Percentiles rank a stretch among this genome's conserved stretches.
These are phyloP conservation scores for Xylariomycetidae sp. DNA, from an alignment of 2,329 filamentous ascomycete genomes.

Conservation along the genomic window DNA sequence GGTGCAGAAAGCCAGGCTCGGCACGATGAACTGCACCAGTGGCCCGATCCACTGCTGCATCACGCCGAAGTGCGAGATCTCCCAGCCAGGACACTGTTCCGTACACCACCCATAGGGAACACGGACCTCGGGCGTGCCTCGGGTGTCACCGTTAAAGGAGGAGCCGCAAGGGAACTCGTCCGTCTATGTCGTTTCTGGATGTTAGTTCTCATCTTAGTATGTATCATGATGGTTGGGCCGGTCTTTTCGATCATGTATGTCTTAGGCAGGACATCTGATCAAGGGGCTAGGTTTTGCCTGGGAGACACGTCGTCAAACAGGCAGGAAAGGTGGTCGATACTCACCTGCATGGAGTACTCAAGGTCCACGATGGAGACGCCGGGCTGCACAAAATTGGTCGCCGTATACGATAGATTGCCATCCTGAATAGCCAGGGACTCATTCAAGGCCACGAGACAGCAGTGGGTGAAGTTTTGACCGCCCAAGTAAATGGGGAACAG, in stretches of 20 bases:
- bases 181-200: no score
- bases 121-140: slow-evolving; percentile 17
- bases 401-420: slow-evolving; percentile 19
- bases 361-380: slow-evolving; percentile 14
- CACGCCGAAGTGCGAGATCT: slow-evolving; percentile 20
- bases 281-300: no score
- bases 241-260: no score
- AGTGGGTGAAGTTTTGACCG: slow-evolving; percentile 26
- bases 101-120: slow-evolving; percentile 27
- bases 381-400: slow-evolving; percentile 18
- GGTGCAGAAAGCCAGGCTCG: slow-evolving; percentile 30
- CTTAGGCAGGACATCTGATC: no score
- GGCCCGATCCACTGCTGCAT: slow-evolving; percentile 30
- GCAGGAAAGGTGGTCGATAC: slow-evolving; percentile 1
- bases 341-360: slow-evolving; percentile 7
- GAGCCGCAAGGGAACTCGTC: slow-evolving; percentile 25
- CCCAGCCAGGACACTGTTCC: slow-evolving; percentile 24
- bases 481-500: slow-evolving; percentile 13
- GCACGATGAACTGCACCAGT: slow-evolving; percentile 31
- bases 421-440: slow-evolving; percentile 15
- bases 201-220: no score
- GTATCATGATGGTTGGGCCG: no score
- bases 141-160: slow-evolving; percentile 14
- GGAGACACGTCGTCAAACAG: no score
- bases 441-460: slow-evolving; percentile 24